Evolutionary conservation across 306 rosid species (phyloP), one percentile per base, ranked within the genome.

Genomic region (Spatholobus suberectus): DNA sequence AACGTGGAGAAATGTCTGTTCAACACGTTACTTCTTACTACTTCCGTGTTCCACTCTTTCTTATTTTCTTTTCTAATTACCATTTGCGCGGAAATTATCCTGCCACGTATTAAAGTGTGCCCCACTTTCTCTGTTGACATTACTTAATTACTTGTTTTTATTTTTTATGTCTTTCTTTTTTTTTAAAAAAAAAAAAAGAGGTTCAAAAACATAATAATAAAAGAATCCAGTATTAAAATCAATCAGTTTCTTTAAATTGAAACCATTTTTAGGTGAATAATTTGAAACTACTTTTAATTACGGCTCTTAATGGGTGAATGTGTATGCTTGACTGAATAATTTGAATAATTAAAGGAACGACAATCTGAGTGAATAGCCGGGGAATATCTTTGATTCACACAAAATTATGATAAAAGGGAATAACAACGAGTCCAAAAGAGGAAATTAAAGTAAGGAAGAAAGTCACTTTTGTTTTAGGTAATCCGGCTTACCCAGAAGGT

Each of bases 1-100:
- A 77, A 70, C 83, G 86, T 86, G 89, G 88, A 78, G 79, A 75
- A 74, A 59, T 59, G 26, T 4, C 71, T 21, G 51, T 38, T 72
- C 44, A 44, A 75, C 92, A 86, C 90, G 88, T 79, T 85, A 69
- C 52, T 73, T 49, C 24, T 63, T 85, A 1, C 47, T 57, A 58
- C 66, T 63, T 69, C 38, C 72, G 69, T 55, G 76, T 66, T 51
- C 70, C 79, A 11, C 44, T 46, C 40, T 47, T 38, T 41, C 9
- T 32, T 24, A 26, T 77, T 49, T 77, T 70, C 51, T 76, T 69
- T 55, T 11, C 51, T 0, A 20, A 20, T 47, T 49, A 14, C 18
- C 70, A 20, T 78, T 6, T 13, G 7, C 40, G 0, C 20, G 6
- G 68, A 81, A 62, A 49, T 37, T 63, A 6, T 51, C 9, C 20